Evolutionary conservation across 495 filamentous ascomycete genomes (phyloP), one percentile per base, ranked within the genome.

Genomic region (Endocarpon pusillum): DNA sequence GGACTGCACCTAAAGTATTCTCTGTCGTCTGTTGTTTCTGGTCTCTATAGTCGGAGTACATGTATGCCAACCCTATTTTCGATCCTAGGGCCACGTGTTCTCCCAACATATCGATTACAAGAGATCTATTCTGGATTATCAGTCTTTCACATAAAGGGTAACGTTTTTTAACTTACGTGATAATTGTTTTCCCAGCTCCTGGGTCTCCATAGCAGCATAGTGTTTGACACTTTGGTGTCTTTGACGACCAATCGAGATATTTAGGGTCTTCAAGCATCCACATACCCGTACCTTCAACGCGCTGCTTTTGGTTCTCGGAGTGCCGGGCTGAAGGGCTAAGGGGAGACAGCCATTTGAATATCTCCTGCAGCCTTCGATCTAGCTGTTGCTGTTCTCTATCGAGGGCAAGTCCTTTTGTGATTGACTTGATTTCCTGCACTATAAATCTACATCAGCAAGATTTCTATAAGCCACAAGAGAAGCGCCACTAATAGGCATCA

Each of bases 41-140:
- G 22, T 55, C 43, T 21, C 36, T 43, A 19, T 53, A 57, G 28
- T 53, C 45, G 22, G 40, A 55, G 33, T 52, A 57, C 26, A 55
- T 38, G 32, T 54, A 57, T 18, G 35, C 41, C 7, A 55, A 5
- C 6, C 43, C 47, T 8, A 39, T 39, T 11, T 33, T 32, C 3
- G 19, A 18, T 15, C 20, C 22, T 3, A 26, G 11, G 18, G 14
- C 17, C 11, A 12, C 29, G 5, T 29, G 22, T 32, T 42, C 31
- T 34, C 12, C 19, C 20, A 42, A 11, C 11, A 21, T 34, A 14
- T 42, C 39, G 23, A 42, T 35, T 23, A 42, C 31, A 21, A 45
- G 18, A 19, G 21, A 38, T 21, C 35, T 38, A 36, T 36, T 19
- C 21, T n/a, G 19, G 19, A 12, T 38, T 18, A 15, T 22, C 31